Evolutionary conservation across 257 asterid genomes (phyloP), one percentile per base, ranked within the genome.

Genomic region (Solanum rostratum): DNA sequence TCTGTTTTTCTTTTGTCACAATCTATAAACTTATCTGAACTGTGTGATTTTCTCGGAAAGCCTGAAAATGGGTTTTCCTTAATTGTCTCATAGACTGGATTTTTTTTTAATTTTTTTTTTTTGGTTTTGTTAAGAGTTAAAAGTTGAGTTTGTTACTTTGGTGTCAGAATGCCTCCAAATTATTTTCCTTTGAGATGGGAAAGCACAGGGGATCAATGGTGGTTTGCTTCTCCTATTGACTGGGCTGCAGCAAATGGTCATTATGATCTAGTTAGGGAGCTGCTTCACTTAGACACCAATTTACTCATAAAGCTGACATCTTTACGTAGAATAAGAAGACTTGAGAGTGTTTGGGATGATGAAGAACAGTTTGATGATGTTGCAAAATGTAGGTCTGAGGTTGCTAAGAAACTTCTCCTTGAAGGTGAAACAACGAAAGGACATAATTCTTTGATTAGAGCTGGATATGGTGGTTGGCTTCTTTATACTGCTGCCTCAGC

Each of bases 381-480:
- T 3, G 95, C 99, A 33, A 91, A 87, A 76, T 89, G 92, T 87
- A 83, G 98, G 84, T 91, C 95, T 55, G 86, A 83, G 10, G 97
- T 96, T 49, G 99, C 99, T 0, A 82, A 70, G 4, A 91, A 90
- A 49, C 97, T 96, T n/a, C 84, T 93, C 54, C 90, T 87, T 2
- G 97, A 91, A 46, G 91, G 95, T 41, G 92, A 96, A 27, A 80
- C 84, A 41, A 88, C 82, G 81, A 85, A 83, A 69, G 97, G 95
- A 43, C 88, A 85, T 6, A 97, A 94, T 50, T 93, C 98, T 11
- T 59, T 96, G 84, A 91, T 96, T 83, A 84, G 92, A 83, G 98
- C 97, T 24, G 99, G 99, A 33, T 96, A 95, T 79, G 99, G 99
- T 3, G 99, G 99, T 15, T 96, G 99, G 99, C 97, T 96, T 59